Evolutionary conservation across 208 protist species (phyloP).

Genomic region (Trichomonas gallinae): DNA sequence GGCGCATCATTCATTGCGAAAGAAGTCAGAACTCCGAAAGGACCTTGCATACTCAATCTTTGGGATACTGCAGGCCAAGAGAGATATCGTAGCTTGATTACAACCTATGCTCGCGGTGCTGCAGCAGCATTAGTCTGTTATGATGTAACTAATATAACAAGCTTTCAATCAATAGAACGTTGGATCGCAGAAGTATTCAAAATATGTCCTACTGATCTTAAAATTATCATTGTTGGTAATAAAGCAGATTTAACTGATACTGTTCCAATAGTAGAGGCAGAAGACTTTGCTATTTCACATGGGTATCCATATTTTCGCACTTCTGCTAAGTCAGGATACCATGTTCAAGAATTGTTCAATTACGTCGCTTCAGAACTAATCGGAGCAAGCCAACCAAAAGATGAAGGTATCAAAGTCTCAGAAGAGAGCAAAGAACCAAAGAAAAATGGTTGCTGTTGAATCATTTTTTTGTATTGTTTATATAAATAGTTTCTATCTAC

Average conservation of each 20-base stretch:
- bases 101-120: not conserved
- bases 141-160: not conserved
- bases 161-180: not conserved
- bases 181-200: not conserved
- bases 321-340: not conserved
- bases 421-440: too few relatives aligned
- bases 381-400: too few relatives aligned
- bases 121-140: not conserved
- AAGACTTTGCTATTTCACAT: not conserved
- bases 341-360: not conserved
- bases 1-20: not conserved
- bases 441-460: too few relatives aligned
- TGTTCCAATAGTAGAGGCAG: too few relatives aligned
- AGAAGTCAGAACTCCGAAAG: not conserved
- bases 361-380: not conserved
- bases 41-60: not conserved
- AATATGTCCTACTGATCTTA: not conserved
- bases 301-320: not conserved
- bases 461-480: too few relatives aligned
- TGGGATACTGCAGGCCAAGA: conserved; percentile 14
- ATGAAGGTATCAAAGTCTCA: too few relatives aligned
- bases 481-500: too few relatives aligned
- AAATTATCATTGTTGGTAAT: not conserved
- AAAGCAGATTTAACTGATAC: not conserved
- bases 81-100: not conserved